Conservation (phyloP, 192 early-diverging fungal genomes). For the Dispira simplex region DNA sequence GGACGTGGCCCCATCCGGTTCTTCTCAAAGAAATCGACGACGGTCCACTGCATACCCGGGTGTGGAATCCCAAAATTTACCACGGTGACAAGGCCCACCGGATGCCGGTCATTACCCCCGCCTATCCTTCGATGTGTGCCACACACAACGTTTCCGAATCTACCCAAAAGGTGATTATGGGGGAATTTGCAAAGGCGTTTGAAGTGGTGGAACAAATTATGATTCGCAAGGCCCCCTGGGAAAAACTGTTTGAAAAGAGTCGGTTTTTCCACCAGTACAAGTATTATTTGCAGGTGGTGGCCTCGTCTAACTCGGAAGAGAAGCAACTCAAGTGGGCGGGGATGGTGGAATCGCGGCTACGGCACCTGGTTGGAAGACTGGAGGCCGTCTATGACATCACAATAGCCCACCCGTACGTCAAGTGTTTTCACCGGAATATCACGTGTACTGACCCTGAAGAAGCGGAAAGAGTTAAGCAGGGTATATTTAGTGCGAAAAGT, state of each 20-base stretch:
- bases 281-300: conserved; percentile 82
- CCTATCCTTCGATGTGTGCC: conserved; percentile 96
- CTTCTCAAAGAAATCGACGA: conserved; percentile 75
- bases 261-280: conserved; percentile 79
- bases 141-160: conserved; percentile 93
- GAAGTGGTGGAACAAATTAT: conserved; percentile 65
- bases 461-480: conserved; percentile 44
- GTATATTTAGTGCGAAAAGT: conserved; percentile 30
- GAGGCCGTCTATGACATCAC: conserved; percentile 56
- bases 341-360: conserved; percentile 79
- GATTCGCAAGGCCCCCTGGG: conserved; percentile 58
- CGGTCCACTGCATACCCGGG: conserved; percentile 68
- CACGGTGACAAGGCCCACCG: conserved; percentile 61
- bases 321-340: conserved; percentile 71
- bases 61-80: conserved; percentile 93
- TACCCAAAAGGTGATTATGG: conserved; percentile 64
- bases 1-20: conserved; percentile 94
- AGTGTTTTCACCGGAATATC: conserved; percentile 59
- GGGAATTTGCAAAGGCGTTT: conserved; percentile 70
- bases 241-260: conserved; percentile 70
- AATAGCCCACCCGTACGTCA: conserved; percentile 81
- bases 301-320: conserved; percentile 54
- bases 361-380: conserved; percentile 73
- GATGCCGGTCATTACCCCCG: conserved; percentile 98
- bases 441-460: conserved; percentile 50